Evolutionary conservation across 148 eudicot species (phyloP).

Genomic region (Persicaria tinctoria): DNA sequence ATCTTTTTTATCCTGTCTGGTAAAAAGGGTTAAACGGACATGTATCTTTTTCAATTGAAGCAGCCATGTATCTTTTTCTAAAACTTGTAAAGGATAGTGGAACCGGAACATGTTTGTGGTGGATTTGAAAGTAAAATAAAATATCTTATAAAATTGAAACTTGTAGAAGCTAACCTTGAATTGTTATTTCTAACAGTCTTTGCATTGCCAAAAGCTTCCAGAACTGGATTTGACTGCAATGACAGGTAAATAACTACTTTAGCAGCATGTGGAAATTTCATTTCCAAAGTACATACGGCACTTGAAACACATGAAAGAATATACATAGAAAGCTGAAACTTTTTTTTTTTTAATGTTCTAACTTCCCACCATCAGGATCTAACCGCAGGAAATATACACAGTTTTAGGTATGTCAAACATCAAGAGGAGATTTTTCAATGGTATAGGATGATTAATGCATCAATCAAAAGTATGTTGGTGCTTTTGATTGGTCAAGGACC

Average conservation of each 20-base stretch:
- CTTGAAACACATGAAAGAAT: background rate
- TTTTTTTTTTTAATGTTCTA: background rate
- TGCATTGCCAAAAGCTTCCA: conserved; percentile 94
- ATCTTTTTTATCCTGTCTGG: background rate
- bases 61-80: background rate
- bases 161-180: conserved; percentile 49
- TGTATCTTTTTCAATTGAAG: background rate
- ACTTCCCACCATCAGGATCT: background rate
- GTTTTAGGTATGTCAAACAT: background rate
- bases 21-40: background rate
- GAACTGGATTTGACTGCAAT: conserved; percentile 88
- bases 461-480: background rate
- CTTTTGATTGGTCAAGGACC: background rate
- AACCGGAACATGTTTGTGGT: background rate
- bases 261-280: background rate
- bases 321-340: background rate
- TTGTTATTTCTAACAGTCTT: conserved; percentile 90
- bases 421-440: background rate
- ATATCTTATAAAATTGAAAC: conserved; percentile 9
- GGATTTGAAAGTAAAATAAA: background rate
- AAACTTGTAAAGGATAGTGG: background rate
- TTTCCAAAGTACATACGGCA: background rate
- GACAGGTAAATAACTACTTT: conserved; percentile 5
- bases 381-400: background rate
- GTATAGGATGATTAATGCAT: background rate